Conservation (phyloP, 73 alveolate species). For the Paramecium sexaurelia region DNA sequence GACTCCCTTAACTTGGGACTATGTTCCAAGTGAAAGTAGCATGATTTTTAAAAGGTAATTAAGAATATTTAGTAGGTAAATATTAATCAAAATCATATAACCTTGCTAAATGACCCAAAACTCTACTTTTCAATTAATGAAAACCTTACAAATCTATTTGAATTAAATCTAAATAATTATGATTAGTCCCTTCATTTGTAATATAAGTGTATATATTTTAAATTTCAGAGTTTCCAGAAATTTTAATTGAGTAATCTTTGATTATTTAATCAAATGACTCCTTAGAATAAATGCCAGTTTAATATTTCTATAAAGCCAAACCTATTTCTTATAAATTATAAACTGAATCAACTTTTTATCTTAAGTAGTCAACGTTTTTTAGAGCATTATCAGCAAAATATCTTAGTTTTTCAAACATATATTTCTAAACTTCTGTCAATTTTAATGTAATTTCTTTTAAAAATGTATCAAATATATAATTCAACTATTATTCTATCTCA, state of each 20-base stretch:
- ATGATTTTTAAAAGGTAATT: slow-evolving; percentile 20
- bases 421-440: not conserved
- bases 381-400: not conserved
- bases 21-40: slow-evolving; percentile 8
- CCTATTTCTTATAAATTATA: slow-evolving; percentile 1
- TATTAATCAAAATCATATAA: slow-evolving; percentile 33
- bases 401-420: not conserved
- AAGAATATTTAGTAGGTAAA: not conserved
- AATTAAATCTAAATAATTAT: slow-evolving; percentile 50
- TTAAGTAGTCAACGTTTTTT: not conserved
- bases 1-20: not conserved
- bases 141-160: not conserved
- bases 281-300: slow-evolving; percentile 17
- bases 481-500: not conserved
- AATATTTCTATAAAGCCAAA: not conserved
- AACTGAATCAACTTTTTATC: not conserved
- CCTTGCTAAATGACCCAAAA: not conserved
- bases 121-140: slow-evolving; percentile 16
- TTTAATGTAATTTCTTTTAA: slow-evolving; percentile 1
- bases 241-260: not conserved
- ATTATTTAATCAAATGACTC: not conserved
- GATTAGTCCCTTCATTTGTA: slow-evolving; percentile 14
- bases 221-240: slow-evolving; percentile 31
- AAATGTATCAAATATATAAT: not conserved
- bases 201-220: slow-evolving; percentile 12